Evolutionary conservation across 169 alveolate genomes (phyloP), one percentile per base, ranked within the genome.

Genomic region (Cryptosporidium viatorum): DNA sequence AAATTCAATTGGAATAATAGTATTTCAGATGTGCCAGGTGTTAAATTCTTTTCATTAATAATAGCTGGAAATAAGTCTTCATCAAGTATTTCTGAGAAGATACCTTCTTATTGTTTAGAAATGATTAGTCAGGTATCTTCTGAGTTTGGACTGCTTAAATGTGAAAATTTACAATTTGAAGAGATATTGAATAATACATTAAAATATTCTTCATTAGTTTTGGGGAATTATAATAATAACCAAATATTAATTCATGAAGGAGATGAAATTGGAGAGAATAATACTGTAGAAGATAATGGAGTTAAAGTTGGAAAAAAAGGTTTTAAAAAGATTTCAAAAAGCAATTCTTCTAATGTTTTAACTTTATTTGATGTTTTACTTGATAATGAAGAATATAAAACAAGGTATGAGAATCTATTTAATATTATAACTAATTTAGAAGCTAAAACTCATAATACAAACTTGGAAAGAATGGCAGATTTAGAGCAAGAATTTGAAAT

Each of bases 401-500:
- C 8, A 12, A 80, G 62, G 33, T 62, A 80, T 48, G 41, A 37
- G n/a, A 33, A 80, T 37, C 39, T 80, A 33, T 65, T 60, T 37
- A 59, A 65, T 6, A 21, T 16, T 14, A 37, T 80, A 31, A 9
- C 70, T 12, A 43, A 26, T 12, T 31, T 80, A 16, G 89, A 80
- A 33, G 62, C 48, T 2, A 60, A 43, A 9, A 80, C 89, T 21
- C 89, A 80, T 29, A 33, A 80, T 43, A 80, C 89, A 8, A 80
- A 80, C 35, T 31, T 80, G 16, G 80, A 80, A 14, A 80, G 89
- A 65, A 26, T 80, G 21, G 62, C 73, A 23, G 75, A 80, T n/a
- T 62, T 80, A 23, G 80, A 80, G 52, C 73, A 80, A 33, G 89
- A 80, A 45, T 65, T 59, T 60, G 89, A 80, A 21, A 21, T 59